A percentile compares a stretch with the other conserved stretches of the same genome.
Conservation (phyloP, 768 basidiomycete genomes). For the Russula olivacea region DNA sequence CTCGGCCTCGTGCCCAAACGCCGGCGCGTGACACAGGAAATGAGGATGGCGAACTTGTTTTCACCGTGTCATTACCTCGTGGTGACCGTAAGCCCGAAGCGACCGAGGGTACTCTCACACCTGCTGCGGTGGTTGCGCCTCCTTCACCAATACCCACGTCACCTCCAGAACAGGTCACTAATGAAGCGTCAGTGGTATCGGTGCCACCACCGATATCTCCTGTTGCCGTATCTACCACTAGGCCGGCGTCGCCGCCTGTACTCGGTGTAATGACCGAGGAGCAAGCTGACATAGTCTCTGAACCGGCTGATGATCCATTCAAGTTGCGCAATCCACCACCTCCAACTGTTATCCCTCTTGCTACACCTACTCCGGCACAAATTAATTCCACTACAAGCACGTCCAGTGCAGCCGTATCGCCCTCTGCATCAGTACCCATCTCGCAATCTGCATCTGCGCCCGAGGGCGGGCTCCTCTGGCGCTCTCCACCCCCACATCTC, state of each 20-base stretch:
- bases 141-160: constrained; percentile 4
- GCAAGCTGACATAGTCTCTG: constrained; percentile 31
- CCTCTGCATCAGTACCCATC: constrained; percentile 6
- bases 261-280: constrained; percentile 22
- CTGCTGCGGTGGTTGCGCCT: neutral
- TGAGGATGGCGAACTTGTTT: constrained; percentile 9
- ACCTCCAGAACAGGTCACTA: neutral
- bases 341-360: constrained; percentile 33
- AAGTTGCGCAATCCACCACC: constrained; percentile 49
- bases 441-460: constrained; percentile 9
- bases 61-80: constrained; percentile 12
- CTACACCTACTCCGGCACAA: constrained; percentile 25
- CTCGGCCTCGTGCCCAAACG: constrained; percentile 6
- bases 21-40: neutral
- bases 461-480: constrained; percentile 30
- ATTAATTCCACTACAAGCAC: constrained; percentile 3
- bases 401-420: neutral
- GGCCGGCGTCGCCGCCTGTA: constrained; percentile 3
- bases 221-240: neutral
- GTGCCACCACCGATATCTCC: neutral
- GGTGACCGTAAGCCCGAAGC: constrained; percentile 1
- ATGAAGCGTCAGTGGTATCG: neutral
- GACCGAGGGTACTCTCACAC: constrained; percentile 8
- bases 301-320: constrained; percentile 51
- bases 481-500: constrained; percentile 39